phyloP scores from a whole-genome alignment of 2,329 filamentous ascomycete genomes.

The Thielaviopsis populi region DNA sequence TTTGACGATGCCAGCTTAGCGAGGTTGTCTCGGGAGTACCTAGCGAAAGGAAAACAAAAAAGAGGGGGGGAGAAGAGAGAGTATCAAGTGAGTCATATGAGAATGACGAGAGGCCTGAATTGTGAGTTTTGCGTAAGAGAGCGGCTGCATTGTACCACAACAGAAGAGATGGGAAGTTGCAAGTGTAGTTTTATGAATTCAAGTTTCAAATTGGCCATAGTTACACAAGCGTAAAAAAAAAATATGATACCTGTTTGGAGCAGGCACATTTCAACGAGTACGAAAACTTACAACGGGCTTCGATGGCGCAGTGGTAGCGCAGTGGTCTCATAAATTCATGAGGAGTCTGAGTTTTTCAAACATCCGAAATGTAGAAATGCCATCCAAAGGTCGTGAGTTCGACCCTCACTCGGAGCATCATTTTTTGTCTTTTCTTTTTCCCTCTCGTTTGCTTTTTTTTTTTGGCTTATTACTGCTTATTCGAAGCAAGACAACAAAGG shows the following conservation, averaged over 20 bases:
- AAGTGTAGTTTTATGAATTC: neutral
- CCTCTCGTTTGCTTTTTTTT: neutral
- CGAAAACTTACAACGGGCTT: constrained; percentile 10
- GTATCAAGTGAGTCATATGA: neutral
- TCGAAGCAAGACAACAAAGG: too few species aligned
- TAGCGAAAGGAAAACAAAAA: neutral
- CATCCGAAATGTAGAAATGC: constrained; percentile 9
- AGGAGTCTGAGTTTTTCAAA: constrained; percentile 12
- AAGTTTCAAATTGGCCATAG: too few species aligned
- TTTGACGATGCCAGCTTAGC: neutral
- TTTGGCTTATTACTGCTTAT: neutral
- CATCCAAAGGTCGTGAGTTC: constrained; percentile 19
- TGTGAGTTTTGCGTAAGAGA: too few species aligned
- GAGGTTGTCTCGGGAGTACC: neutral
- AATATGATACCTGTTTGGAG: neutral
- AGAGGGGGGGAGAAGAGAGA: too few species aligned
- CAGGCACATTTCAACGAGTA: neutral
- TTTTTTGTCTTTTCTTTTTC: neutral
- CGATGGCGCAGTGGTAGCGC: constrained; percentile 17
- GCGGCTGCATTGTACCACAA: too few species aligned
- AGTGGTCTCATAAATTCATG: constrained; percentile 16
- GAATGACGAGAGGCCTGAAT: too few species aligned
- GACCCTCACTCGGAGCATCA: constrained; percentile 18
- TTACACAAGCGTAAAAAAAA: neutral
- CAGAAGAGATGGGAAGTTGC: too few species aligned